Evolutionary conservation across 2,329 filamentous ascomycete species (phyloP).

Genomic region (Chrysoporthe cubensis): DNA sequence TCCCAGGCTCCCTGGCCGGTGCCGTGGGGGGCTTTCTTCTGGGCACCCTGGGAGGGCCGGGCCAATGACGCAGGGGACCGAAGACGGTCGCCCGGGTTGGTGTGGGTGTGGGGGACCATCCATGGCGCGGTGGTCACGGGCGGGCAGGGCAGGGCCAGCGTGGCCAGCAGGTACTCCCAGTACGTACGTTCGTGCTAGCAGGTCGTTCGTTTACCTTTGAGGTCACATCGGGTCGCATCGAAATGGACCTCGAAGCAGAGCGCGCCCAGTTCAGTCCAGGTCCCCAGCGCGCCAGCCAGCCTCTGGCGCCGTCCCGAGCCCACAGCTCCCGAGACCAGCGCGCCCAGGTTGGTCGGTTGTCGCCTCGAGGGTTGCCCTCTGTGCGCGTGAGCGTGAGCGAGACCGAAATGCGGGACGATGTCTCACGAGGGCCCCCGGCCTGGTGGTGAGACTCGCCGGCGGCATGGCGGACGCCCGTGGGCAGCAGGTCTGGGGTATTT

Average conservation of each 20-base stretch:
- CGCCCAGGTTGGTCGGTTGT: neutral
- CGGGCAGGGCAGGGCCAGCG: neutral
- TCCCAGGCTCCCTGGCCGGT: neutral
- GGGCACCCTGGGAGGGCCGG: neutral
- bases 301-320: neutral
- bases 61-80: neutral
- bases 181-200: neutral
- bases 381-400: neutral
- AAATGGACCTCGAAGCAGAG: neutral
- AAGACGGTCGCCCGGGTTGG: neutral
- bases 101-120: neutral
- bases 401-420: neutral
- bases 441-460: too few relatives aligned
- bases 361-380: neutral
- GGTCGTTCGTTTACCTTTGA: neutral
- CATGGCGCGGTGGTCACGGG: neutral
- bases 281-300: neutral
- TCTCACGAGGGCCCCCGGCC: too few relatives aligned
- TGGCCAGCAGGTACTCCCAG: neutral
- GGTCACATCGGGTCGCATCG: slow-evolving; percentile 7
- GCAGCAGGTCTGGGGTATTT: neutral
- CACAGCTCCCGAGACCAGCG: neutral
- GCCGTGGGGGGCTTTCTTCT: neutral
- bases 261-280: neutral
- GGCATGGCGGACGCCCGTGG: neutral